These are phyloP conservation scores for Ceratocystis cacaofunesta DNA, from an alignment of 2,329 filamentous ascomycete genomes.

Conservation along the genomic window DNA sequence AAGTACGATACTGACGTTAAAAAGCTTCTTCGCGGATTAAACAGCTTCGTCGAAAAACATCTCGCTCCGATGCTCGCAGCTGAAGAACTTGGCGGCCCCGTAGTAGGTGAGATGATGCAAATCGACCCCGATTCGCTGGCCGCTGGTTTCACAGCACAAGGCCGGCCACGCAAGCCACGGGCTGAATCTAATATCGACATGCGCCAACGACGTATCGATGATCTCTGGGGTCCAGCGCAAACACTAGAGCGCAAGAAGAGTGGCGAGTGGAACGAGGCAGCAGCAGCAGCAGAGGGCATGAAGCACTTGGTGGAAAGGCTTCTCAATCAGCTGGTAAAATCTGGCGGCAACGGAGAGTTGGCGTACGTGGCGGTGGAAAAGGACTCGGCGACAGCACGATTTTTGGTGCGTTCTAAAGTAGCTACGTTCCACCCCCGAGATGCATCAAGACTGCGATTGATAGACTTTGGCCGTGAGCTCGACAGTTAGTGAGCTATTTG, in stretches of 20 bases:
- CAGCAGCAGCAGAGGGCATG: constrained; percentile 42
- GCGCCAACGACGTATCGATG: constrained; percentile 46
- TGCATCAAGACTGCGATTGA: constrained; percentile 40
- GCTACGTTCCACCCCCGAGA: constrained; percentile 52
- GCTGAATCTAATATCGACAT: constrained; percentile 31
- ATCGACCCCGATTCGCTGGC: constrained; percentile 44
- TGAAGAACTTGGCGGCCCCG: constrained; percentile 69
- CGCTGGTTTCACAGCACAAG: constrained; percentile 45
- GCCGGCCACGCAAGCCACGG: constrained; percentile 38
- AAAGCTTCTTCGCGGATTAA: constrained; percentile 47
- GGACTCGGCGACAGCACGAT: constrained; percentile 48
- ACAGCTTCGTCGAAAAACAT: constrained; percentile 54
- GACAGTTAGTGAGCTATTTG: constrained; percentile 30
- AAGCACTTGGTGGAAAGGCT: constrained; percentile 44
- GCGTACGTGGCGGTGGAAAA: constrained; percentile 43
- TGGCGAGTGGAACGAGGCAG: constrained; percentile 31
- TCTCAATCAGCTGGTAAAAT: constrained; percentile 41
- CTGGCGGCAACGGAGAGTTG: constrained; percentile 38
- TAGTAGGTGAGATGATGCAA: constrained; percentile 60
- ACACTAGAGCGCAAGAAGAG: constrained; percentile 19
- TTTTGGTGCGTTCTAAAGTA: constrained; percentile 49
- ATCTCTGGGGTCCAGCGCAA: constrained; percentile 40
- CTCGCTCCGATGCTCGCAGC: constrained; percentile 65
- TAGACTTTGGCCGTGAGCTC: constrained; percentile 51
- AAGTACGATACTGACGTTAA: constrained; percentile 46